Percentiles rank a stretch among this genome's conserved stretches.
phyloP scores from a whole-genome alignment of 768 basidiomycete species.

The Boletus insuetus region DNA sequence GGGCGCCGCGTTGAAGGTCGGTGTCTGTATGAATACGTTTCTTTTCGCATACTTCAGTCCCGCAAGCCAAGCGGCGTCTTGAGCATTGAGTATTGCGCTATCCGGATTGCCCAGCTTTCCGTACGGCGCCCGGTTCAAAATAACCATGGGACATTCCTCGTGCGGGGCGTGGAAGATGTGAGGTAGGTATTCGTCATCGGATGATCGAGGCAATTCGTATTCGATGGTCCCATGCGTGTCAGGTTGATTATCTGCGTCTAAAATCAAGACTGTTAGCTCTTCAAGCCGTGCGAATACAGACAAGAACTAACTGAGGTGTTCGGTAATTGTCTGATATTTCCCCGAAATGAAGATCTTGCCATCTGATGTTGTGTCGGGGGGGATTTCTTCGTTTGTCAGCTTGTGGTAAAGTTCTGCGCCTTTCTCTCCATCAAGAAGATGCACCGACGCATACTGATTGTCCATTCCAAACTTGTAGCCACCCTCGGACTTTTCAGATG shows the following conservation, averaged over 20 bases:
- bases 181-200: slow-evolving; percentile 54
- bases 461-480: slow-evolving; percentile 40
- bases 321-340: slow-evolving; percentile 37
- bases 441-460: slow-evolving; percentile 29
- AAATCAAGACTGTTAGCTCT: slow-evolving; percentile 10
- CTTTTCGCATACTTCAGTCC: slow-evolving; percentile 57
- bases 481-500: slow-evolving; percentile 29
- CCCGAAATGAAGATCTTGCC: slow-evolving; percentile 29
- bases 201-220: slow-evolving; percentile 23
- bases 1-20: slow-evolving; percentile 66
- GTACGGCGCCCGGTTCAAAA: slow-evolving; percentile 61
- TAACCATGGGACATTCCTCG: slow-evolving; percentile 57
- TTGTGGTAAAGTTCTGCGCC: slow-evolving; percentile 26
- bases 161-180: slow-evolving; percentile 60
- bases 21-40: slow-evolving; percentile 71
- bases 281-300: background rate
- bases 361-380: slow-evolving; percentile 5
- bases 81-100: slow-evolving; percentile 48
- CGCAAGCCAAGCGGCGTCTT: slow-evolving; percentile 68
- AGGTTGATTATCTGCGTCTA: slow-evolving; percentile 36
- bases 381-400: slow-evolving; percentile 12
- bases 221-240: slow-evolving; percentile 31
- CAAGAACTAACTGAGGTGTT: slow-evolving; percentile 36
- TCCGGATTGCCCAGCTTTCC: slow-evolving; percentile 48
- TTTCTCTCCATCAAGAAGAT: slow-evolving; percentile 27